These are phyloP conservation scores for Calocera cornea DNA, from an alignment of 768 basidiomycete species.

Conservation along the genomic window DNA sequence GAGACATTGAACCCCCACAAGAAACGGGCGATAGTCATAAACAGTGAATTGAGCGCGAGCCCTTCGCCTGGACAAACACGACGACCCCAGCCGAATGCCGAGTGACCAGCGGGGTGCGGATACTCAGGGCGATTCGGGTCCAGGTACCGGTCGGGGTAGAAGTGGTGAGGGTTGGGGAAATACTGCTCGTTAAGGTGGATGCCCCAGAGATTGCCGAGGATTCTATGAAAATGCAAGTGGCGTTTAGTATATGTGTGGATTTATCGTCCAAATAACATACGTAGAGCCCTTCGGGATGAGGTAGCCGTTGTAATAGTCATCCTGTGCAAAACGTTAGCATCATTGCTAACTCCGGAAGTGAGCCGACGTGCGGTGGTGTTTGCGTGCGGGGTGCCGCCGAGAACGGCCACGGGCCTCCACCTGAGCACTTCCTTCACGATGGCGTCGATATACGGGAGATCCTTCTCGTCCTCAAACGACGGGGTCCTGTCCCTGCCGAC, in stretches of 20 bases:
- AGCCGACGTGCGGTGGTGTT: constrained; percentile 5
- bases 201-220: constrained; percentile 12
- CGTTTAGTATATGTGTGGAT: background rate
- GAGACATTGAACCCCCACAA: constrained; percentile 13
- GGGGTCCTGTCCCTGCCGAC: constrained; percentile 14
- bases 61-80: background rate
- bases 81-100: background rate
- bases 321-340: background rate
- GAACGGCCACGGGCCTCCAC: constrained; percentile 14
- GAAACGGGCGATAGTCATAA: constrained; percentile 12
- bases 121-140: background rate
- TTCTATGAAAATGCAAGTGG: background rate
- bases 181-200: constrained; percentile 14
- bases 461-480: constrained; percentile 15
- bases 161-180: constrained; percentile 10
- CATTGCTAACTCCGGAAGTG: too few relatives aligned
- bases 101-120: background rate
- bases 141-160: background rate
- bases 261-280: background rate
- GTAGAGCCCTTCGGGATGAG: constrained; percentile 16
- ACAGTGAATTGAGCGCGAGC: constrained; percentile 7
- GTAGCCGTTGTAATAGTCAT: constrained; percentile 11
- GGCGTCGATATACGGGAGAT: constrained; percentile 8
- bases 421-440: constrained; percentile 6
- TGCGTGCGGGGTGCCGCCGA: constrained; percentile 15